Conservation (phyloP, 768 basidiomycete genomes). For the Imleria badia region DNA sequence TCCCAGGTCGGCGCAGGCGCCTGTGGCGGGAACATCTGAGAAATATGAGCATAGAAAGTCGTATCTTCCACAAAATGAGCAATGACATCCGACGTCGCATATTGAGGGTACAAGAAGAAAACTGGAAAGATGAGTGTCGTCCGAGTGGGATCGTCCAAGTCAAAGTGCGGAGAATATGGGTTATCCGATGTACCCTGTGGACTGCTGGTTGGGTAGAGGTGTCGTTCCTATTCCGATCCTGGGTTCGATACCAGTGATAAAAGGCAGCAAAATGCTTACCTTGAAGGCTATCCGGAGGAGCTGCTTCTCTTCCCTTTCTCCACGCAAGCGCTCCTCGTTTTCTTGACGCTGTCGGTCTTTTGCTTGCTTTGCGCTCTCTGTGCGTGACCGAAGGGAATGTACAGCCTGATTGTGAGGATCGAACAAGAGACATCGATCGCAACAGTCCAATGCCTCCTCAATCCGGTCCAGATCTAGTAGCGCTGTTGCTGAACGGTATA, state of each 20-base stretch:
- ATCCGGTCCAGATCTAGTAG: constrained; percentile 70
- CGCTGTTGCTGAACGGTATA: constrained; percentile 81
- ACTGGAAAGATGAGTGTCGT: constrained; percentile 76
- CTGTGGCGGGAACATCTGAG: constrained; percentile 79
- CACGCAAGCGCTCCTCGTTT: constrained; percentile 47
- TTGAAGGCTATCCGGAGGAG: constrained; percentile 59
- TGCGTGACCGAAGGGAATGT: constrained; percentile 46
- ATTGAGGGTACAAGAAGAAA: constrained; percentile 91
- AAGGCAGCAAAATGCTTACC: constrained; percentile 42
- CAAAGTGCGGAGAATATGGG: constrained; percentile 64
- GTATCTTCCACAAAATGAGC: constrained; percentile 83
- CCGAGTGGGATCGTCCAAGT: constrained; percentile 58
- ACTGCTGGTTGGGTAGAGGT: constrained; percentile 57
- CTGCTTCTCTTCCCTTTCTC: constrained; percentile 51
- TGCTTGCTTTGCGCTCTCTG: constrained; percentile 44
- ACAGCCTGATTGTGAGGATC: constrained; percentile 60
- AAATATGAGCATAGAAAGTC: constrained; percentile 75
- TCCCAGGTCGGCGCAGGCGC: constrained; percentile 77
- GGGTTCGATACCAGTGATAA: background rate
- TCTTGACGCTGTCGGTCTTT: constrained; percentile 53
- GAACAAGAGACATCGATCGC: constrained; percentile 62
- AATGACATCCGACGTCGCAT: constrained; percentile 87
- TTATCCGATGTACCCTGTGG: constrained; percentile 49
- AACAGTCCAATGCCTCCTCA: constrained; percentile 84
- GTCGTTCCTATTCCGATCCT: constrained; percentile 64